Evolutionary conservation across 2,329 filamentous ascomycete genomes (phyloP), one percentile per base, ranked within the genome.

Genomic region (Colletotrichum trifolii): DNA sequence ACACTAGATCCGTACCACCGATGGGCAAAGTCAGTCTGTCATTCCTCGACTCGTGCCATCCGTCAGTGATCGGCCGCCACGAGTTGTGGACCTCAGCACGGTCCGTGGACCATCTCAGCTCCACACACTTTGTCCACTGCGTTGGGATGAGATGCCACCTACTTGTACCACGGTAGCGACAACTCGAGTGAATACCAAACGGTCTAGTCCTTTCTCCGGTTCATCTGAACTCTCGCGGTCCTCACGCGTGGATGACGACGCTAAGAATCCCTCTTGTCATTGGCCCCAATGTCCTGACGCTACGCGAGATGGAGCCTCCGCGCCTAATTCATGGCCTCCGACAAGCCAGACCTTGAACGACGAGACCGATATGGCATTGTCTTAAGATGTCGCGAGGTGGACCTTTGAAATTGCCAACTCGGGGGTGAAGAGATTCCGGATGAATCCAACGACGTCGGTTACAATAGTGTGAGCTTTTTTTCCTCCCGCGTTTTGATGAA

Each of bases 291-390:
- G 54, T 33, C 34, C 42, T 35, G 35, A 15, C 40, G 43, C 33
- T 56, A 56, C 54, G 54, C 54, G 54, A 56, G 43, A 56, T 56
- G 54, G 53, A 15, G 10, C 42, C 43, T 17, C 43, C 8, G 42
- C 42, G 42, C 3, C n/a, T 25, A 8, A 8, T 4, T 9, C 6
- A 25, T 25, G 25, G 25, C 33, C 55, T 58, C 55, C 46, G 46
- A 58, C 46, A 38, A 45, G 55, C 55, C 25, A 50, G 8, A 58
- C 55, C 55, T 25, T 48, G 38, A n/a, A 25, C 1, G 45, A 42
- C 36, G 36, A 43, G 47, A 58, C 38, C 33, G 9, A 58, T 49
- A 57, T 42, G 33, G 46, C 55, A 50, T 50, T 15, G 43, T 39
- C 43, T 35, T 50, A 49, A 49, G 45, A 50, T 58, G 38, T 50